phyloP scores from a whole-genome alignment of 441 rosid genomes.

The Erysimum pusillum region DNA sequence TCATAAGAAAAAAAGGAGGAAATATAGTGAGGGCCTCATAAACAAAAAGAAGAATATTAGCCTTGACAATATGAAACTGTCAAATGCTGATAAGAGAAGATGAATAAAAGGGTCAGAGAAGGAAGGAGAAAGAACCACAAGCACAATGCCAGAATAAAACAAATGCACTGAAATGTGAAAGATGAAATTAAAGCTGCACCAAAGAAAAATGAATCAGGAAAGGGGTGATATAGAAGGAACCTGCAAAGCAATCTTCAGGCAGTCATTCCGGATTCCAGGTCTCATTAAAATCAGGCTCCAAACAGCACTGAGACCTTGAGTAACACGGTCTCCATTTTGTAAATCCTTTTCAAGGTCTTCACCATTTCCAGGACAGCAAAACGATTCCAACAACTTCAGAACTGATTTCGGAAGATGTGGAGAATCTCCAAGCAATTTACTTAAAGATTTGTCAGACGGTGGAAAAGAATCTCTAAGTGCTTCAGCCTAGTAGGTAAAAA shows the following conservation, averaged over 20 bases:
- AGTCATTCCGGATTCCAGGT: conserved; percentile 86
- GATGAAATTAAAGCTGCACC: conserved; percentile 17
- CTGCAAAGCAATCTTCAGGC: conserved; percentile 96
- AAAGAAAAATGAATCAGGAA: conserved; percentile 20
- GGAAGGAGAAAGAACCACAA: conserved; percentile 25
- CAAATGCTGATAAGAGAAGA: conserved; percentile 6
- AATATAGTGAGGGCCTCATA: conserved; percentile 20
- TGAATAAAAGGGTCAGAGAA: not conserved
- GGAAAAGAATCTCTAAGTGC: conserved; percentile 94
- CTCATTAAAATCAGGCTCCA: conserved; percentile 93
- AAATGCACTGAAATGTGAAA: conserved; percentile 8
- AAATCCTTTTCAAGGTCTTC: conserved; percentile 73
- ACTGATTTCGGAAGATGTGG: conserved; percentile 92
- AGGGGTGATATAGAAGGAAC: conserved; percentile 53
- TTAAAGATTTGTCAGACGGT: conserved; percentile 95
- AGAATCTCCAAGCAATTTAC: conserved; percentile 93
- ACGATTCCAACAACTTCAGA: conserved; percentile 78
- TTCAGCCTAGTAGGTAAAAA: conserved; percentile 77
- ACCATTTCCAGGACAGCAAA: conserved; percentile 79
- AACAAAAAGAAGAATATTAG: conserved; percentile 19
- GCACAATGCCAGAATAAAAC: conserved; percentile 15
- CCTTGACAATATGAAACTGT: conserved; percentile 8
- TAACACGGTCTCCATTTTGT: conserved; percentile 92
- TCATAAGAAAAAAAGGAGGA: conserved; percentile 35
- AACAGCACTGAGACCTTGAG: conserved; percentile 96